phyloP scores from a whole-genome alignment of 2,329 filamentous ascomycete species.

The Arthrobotrys conoides region DNA sequence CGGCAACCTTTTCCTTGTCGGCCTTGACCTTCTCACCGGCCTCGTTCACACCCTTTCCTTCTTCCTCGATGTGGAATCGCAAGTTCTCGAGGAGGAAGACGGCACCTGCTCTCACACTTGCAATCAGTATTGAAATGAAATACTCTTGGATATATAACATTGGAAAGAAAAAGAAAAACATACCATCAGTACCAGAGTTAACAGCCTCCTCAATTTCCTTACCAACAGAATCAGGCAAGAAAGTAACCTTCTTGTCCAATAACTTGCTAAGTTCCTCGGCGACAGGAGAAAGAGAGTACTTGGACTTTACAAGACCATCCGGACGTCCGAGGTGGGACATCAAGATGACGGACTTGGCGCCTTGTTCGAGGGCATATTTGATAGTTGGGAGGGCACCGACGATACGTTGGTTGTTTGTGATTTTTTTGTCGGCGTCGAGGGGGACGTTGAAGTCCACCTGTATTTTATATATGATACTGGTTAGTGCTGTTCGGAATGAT shows the following conservation, averaged over 20 bases:
- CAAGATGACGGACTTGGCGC: conserved; percentile 91
- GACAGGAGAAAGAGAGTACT: conserved; percentile 95
- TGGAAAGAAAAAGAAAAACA: neutral
- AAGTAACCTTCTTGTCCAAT: conserved; percentile 84
- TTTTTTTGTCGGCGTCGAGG: conserved; percentile 80
- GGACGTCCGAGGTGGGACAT: conserved; percentile 99
- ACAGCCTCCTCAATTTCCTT: conserved; percentile 90
- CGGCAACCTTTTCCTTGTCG: conserved; percentile 89
- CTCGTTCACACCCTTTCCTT: conserved; percentile 87
- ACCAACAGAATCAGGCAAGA: conserved; percentile 92
- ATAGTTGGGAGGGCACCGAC: conserved; percentile 95
- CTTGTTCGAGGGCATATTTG: conserved; percentile 90
- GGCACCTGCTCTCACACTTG: conserved; percentile 69
- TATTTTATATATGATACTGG: neutral
- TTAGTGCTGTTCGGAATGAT: neutral
- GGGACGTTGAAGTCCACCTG: conserved; percentile 99
- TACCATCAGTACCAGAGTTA: conserved; percentile 76
- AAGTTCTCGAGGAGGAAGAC: conserved; percentile 96
- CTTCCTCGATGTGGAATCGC: conserved; percentile 98
- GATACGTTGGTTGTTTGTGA: conserved; percentile 99
- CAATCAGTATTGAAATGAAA: too few species aligned
- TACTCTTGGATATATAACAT: too few species aligned
- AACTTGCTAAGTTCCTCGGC: conserved; percentile 92
- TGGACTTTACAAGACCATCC: conserved; percentile 87
- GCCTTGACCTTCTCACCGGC: conserved; percentile 98